These are phyloP conservation scores for Vinca minor DNA, from an alignment of 257 asterid species.

Conservation along the genomic window DNA sequence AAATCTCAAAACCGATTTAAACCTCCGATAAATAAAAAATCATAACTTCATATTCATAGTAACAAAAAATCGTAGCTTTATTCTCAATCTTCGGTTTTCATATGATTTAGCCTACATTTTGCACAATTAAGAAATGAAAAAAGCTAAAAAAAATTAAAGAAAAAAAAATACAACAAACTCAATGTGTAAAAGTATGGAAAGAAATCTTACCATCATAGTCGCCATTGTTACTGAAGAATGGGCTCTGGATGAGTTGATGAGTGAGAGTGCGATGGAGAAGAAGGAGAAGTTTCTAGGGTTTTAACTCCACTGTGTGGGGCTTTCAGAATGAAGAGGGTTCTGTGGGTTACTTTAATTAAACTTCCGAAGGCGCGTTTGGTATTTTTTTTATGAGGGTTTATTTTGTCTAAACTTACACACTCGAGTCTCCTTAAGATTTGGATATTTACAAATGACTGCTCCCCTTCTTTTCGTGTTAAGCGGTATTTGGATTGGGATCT, in stretches of 20 bases:
- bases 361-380: not conserved
- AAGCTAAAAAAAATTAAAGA: not conserved
- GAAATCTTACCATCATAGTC: conserved; percentile 22
- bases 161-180: too few relatives aligned
- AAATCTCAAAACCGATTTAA: not conserved
- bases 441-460: too few relatives aligned
- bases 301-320: conserved; percentile 7
- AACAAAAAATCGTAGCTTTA: not conserved
- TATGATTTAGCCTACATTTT: not conserved
- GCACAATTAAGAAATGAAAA: not conserved
- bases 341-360: not conserved
- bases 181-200: not conserved
- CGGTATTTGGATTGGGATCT: too few relatives aligned
- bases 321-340: not conserved
- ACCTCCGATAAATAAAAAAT: not conserved
- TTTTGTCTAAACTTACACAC: too few relatives aligned
- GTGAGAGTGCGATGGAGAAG: not conserved
- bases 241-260: not conserved
- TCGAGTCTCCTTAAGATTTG: too few relatives aligned
- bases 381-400: not conserved
- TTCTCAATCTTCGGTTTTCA: not conserved
- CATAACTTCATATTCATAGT: too few relatives aligned
- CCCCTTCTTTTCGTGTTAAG: too few relatives aligned
- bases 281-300: conserved; percentile 13
- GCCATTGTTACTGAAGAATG: conserved; percentile 17